Evolutionary conservation across 306 rosid genomes (phyloP), one percentile per base, ranked within the genome.

Genomic region (Myrica gale): DNA sequence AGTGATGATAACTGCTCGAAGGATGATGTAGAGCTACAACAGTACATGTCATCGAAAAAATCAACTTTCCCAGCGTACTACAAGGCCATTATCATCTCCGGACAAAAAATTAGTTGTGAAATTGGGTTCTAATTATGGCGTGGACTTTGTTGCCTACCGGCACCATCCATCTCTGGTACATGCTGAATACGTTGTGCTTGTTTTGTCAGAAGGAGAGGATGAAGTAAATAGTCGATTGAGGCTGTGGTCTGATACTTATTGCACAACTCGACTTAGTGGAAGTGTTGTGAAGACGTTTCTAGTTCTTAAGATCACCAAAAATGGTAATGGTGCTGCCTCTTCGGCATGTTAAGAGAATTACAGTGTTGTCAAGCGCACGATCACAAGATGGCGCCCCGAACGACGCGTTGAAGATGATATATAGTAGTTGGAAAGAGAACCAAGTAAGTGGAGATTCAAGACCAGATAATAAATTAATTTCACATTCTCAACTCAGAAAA

Each of bases 121-220:
- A 72, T 82, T 93, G 3, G 97, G 96, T 50, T 80, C 81, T 78
- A 87, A 85, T 71, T 92, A 87, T 37, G 93, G 96, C 53, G 97
- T 76, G 15, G 97, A 90, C 80, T 90, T 88, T 46, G 85, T 87
- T 45, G 90, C 90, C 16, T 88, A 90, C 79, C 89, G 93, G 17
- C 91, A 90, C 73, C 96, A 87, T 78, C 97, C 93, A 3, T 76
- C 85, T 73, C 87, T 87, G 53, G 90, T 90, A 41, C 97, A 90
- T 77, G 88, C 97, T 23, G 96, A 90, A 82, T 92, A 69, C 54
- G 92, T 89, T n/a, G 92, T 92, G 72, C 88, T 92, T 63, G 92
- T 92, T 75, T 74, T 82, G 69, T 82, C 87, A 2, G 89, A 78
- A 78, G 87, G 74, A 41, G 81, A 57, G 23, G 74, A 71, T 20